Percentiles rank a stretch among this genome's conserved stretches.
Evolutionary conservation across 2,329 filamentous ascomycete genomes (phyloP).

Genomic region (Aspergillus ibericus): DNA sequence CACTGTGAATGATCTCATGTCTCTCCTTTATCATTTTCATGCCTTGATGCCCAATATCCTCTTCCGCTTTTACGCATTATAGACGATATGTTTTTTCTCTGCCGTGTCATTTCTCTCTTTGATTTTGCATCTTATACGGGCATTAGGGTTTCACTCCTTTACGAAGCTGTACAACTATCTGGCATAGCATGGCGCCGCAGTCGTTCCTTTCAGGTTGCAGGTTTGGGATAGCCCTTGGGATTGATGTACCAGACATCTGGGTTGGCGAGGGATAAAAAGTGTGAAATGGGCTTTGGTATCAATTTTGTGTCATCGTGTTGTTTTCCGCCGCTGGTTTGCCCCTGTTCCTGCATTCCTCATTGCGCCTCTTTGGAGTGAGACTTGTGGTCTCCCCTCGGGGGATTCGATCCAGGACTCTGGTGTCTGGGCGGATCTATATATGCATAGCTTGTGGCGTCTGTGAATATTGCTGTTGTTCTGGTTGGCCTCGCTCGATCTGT

Average conservation of each 20-base stretch:
- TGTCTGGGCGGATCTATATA: neutral
- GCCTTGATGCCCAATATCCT: constrained; percentile 32
- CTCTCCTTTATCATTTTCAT: constrained; percentile 34
- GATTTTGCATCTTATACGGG: constrained; percentile 30
- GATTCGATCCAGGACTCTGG: neutral
- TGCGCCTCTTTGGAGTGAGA: neutral
- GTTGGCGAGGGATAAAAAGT: constrained; percentile 21
- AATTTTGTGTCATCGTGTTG: neutral
- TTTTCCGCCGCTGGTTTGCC: neutral
- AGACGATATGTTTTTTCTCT: constrained; percentile 37
- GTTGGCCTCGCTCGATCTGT: neutral
- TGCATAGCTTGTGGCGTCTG: constrained; percentile 32
- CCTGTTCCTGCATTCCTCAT: neutral
- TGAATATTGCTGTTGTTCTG: neutral
- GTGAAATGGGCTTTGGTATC: constrained; percentile 12
- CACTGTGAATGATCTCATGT: constrained; percentile 33
- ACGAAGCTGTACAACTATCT: constrained; percentile 36
- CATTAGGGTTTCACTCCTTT: constrained; percentile 38
- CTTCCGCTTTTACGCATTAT: constrained; percentile 28
- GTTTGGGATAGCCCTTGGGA: constrained; percentile 25
- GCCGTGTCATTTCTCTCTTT: constrained; percentile 28
- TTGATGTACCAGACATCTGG: constrained; percentile 16
- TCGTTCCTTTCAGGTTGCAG: constrained; percentile 40
- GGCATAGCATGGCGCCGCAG: constrained; percentile 40
- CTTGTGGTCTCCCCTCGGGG: neutral